phyloP scores from a whole-genome alignment of 2,329 filamentous ascomycete species.

The Penicillium digitatum region DNA sequence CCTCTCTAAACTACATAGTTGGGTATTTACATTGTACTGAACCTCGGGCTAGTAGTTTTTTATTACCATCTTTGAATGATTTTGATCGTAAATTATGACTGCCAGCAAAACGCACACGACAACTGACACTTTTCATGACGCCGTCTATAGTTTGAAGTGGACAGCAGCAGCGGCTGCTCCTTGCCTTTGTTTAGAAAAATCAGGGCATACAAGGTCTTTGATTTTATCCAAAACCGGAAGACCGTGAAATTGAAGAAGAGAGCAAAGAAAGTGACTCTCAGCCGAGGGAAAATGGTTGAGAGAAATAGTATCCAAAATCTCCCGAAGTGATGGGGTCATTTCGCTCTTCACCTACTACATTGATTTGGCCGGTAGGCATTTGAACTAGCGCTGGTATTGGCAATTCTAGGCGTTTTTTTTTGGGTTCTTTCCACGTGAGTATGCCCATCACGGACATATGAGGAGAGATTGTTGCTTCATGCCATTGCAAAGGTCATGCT shows the following conservation, averaged over 20 bases:
- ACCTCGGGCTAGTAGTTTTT: background rate
- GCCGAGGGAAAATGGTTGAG: background rate
- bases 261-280: background rate
- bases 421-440: no score
- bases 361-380: background rate
- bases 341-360: background rate
- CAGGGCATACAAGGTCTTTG: background rate
- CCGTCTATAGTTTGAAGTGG: no score
- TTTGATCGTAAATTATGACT: no score
- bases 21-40: background rate
- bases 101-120: no score
- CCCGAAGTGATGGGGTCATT: background rate
- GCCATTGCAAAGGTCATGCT: no score
- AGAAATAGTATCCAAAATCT: background rate
- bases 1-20: background rate
- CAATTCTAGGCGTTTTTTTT: no score
- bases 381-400: background rate
- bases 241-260: background rate
- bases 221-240: background rate
- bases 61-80: no score
- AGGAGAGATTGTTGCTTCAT: no score
- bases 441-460: no score
- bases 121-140: no score
- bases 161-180: no score
- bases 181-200: no score